Percentiles rank a stretch among this genome's conserved stretches.
Conservation (phyloP, 371 early-diverging fungal species). For the Chytridiales sp. region DNA sequence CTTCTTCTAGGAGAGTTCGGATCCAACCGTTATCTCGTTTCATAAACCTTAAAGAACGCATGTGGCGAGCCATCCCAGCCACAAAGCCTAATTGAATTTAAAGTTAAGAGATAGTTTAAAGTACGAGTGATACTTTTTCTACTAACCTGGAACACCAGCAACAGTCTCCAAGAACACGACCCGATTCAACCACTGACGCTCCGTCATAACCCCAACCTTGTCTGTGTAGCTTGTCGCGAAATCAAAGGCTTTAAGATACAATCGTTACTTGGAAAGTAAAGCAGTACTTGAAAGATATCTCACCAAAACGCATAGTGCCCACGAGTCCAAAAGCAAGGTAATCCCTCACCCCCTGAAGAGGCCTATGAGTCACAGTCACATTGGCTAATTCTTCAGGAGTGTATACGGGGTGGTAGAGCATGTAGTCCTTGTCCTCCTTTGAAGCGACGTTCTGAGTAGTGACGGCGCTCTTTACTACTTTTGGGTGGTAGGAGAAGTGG, state of each 20-base stretch:
- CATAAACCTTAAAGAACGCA: conserved; percentile 78
- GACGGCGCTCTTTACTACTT: background rate
- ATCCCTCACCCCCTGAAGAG: conserved; percentile 23
- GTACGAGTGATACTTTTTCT: background rate
- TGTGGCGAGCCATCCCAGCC: conserved; percentile 82
- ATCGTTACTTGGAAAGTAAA: too few species aligned
- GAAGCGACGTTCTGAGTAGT: background rate
- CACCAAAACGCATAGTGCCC: conserved; percentile 30
- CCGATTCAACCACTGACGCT: conserved; percentile 36
- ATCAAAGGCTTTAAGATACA: conserved; percentile 23
- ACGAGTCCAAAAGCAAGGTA: conserved; percentile 28
- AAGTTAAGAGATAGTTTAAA: background rate
- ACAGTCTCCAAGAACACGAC: conserved; percentile 63
- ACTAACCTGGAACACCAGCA: conserved; percentile 67
- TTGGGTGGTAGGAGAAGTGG: conserved; percentile 8
- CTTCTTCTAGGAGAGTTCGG: conserved; percentile 18
- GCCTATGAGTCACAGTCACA: conserved; percentile 29
- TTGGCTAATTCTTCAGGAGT: conserved; percentile 26
- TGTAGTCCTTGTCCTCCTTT: conserved; percentile 20
- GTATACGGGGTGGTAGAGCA: conserved; percentile 35
- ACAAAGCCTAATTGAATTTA: conserved; percentile 67
- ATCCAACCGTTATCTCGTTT: conserved; percentile 82
- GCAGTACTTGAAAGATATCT: background rate
- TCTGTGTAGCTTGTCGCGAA: conserved; percentile 29
- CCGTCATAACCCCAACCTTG: conserved; percentile 36